Conservation (phyloP, 1,139 yeast species). For the Pichia sp. region DNA sequence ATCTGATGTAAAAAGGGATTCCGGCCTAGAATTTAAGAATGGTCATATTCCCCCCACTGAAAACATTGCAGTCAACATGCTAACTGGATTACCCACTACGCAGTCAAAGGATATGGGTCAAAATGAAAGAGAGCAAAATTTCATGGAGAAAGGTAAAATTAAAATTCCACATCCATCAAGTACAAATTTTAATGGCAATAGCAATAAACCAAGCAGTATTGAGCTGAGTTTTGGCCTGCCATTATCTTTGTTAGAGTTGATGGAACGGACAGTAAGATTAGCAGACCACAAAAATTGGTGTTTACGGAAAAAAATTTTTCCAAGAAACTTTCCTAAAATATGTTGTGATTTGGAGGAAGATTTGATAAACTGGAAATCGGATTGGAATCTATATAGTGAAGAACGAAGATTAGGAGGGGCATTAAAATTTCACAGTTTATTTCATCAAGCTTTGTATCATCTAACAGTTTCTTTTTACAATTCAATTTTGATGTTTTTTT, state of each 20-base stretch:
- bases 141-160: conserved; percentile 4
- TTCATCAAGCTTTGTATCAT: conserved; percentile 38
- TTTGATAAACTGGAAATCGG: conserved; percentile 39
- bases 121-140: conserved; percentile 17
- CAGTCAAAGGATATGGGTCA: conserved; percentile 11
- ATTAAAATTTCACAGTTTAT: conserved; percentile 27
- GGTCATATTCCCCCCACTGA: no score
- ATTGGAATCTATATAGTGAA: conserved; percentile 36
- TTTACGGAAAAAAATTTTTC: conserved; percentile 38
- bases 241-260: conserved; percentile 37
- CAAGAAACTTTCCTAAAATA: conserved; percentile 49
- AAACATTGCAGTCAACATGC: conserved; percentile 6
- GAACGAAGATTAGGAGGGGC: conserved; percentile 11
- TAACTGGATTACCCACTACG: conserved; percentile 17
- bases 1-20: no score
- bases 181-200: conserved; percentile 2
- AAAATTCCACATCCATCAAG: conserved; percentile 18
- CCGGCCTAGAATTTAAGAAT: no score
- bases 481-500: conserved; percentile 40
- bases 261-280: conserved; percentile 40
- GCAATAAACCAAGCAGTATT: conserved; percentile 31
- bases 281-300: conserved; percentile 51
- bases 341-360: conserved; percentile 51
- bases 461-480: conserved; percentile 39
- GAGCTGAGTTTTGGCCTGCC: conserved; percentile 48